Conservation (phyloP, 306 rosid genomes). For the Purshia tridentata region DNA sequence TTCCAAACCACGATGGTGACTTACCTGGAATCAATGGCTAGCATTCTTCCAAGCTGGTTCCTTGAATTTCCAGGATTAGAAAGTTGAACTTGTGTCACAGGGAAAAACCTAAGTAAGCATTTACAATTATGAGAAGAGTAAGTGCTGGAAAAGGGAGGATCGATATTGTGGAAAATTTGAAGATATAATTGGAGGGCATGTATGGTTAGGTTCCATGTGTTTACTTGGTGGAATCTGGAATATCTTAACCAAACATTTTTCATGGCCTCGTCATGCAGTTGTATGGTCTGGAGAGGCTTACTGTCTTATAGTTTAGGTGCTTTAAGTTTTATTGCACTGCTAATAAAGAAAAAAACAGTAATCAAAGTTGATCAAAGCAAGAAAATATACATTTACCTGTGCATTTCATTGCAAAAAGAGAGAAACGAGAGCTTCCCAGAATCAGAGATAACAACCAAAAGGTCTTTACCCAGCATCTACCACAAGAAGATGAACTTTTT, state of each 20-base stretch:
- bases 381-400: constrained; percentile 52
- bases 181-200: neutral
- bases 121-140: neutral
- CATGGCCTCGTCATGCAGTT: too few species aligned
- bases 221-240: neutral
- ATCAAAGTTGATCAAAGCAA: neutral
- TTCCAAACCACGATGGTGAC: constrained; percentile 23
- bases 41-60: constrained; percentile 80
- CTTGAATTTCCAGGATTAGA: constrained; percentile 77
- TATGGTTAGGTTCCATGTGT: neutral
- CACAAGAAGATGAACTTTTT: constrained; percentile 13
- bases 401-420: constrained; percentile 91
- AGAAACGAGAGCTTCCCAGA: constrained; percentile 94
- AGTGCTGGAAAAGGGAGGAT: neutral
- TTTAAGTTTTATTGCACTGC: neutral
- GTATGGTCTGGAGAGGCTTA: neutral
- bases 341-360: neutral
- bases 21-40: constrained; percentile 79
- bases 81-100: constrained; percentile 69
- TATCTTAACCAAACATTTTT: neutral
- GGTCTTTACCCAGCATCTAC: constrained; percentile 81
- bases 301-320: neutral
- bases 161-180: neutral
- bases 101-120: constrained; percentile 59
- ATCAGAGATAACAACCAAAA: constrained; percentile 81